phyloP scores from a whole-genome alignment of 2,329 filamentous ascomycete species.

The Penicillium sp. region DNA sequence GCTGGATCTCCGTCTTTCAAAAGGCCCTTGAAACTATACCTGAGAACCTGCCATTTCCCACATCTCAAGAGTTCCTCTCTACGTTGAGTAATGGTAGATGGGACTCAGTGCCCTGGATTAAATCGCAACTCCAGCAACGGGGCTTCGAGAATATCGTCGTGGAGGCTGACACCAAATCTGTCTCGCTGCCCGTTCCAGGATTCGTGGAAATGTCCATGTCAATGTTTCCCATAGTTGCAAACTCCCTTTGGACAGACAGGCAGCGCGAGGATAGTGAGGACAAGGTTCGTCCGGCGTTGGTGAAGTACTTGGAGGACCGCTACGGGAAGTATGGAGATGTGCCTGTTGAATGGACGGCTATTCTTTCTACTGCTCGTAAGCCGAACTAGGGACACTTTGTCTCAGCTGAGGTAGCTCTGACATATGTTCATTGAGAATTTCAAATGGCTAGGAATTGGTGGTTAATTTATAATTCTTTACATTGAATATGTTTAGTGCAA shows the following conservation, averaged over 20 bases:
- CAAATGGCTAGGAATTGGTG: no score
- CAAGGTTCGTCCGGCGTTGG: slow-evolving; percentile 22
- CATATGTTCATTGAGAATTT: no score
- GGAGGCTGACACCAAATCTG: slow-evolving; percentile 11
- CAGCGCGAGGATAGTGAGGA: slow-evolving; percentile 25
- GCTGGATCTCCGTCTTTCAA: slow-evolving; percentile 28
- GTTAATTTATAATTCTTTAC: no score
- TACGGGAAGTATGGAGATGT: slow-evolving; percentile 26
- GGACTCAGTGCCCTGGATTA: slow-evolving; percentile 22
- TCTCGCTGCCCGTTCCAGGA: slow-evolving; percentile 13
- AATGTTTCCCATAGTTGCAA: slow-evolving; percentile 23
- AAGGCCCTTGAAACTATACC: slow-evolving; percentile 28
- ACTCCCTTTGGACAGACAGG: slow-evolving; percentile 29
- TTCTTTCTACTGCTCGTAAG: slow-evolving; percentile 33
- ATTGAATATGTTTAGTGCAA: no score
- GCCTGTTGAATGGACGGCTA: slow-evolving; percentile 26
- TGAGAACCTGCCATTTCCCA: slow-evolving; percentile 26
- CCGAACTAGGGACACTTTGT: slow-evolving; percentile 4
- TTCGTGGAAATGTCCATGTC: slow-evolving; percentile 23
- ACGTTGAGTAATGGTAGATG: slow-evolving; percentile 21
- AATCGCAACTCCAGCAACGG: slow-evolving; percentile 20
- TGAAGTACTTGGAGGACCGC: slow-evolving; percentile 23
- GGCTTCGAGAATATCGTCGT: slow-evolving; percentile 28
- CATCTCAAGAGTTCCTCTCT: slow-evolving; percentile 17
- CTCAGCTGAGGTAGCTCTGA: not conserved